Evolutionary conservation across 495 filamentous ascomycete genomes (phyloP).

Genomic region (Podospora pseudoanserina): DNA sequence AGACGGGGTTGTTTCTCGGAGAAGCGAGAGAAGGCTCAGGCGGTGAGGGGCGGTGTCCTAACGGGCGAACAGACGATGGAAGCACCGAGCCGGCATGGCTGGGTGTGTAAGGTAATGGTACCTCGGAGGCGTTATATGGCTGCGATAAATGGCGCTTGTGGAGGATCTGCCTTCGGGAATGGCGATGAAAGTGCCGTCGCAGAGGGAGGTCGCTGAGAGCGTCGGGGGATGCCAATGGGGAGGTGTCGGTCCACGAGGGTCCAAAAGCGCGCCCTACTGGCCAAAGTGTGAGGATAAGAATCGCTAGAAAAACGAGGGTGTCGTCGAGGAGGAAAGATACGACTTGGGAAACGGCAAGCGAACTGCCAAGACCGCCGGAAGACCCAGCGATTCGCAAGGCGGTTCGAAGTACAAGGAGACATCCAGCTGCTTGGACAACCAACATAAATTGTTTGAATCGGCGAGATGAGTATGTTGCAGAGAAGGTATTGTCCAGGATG

Average conservation of each 20-base stretch:
- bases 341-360: conserved; percentile 29
- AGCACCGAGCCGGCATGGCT: background rate
- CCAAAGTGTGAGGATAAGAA: conserved; percentile 24
- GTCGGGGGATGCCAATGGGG: conserved; percentile 19
- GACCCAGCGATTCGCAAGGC: conserved; percentile 35
- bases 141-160: background rate
- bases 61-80: background rate
- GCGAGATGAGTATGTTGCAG: conserved; percentile 32
- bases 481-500: conserved; percentile 30
- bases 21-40: conserved; percentile 12
- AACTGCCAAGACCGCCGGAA: conserved; percentile 24
- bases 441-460: conserved; percentile 32
- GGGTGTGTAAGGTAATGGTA: background rate
- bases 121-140: conserved; percentile 5
- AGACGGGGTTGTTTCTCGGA: conserved; percentile 19
- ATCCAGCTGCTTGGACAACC: conserved; percentile 29
- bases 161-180: background rate
- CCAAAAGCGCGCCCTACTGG: conserved; percentile 31
- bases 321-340: conserved; percentile 39
- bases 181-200: background rate
- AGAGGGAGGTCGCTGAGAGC: conserved; percentile 7
- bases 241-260: conserved; percentile 30
- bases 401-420: conserved; percentile 35
- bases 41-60: background rate
- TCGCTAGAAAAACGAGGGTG: conserved; percentile 33